Evolutionary conservation across 2,329 filamentous ascomycete genomes (phyloP), one percentile per base, ranked within the genome.

Genomic region (Fusarium sp.): DNA sequence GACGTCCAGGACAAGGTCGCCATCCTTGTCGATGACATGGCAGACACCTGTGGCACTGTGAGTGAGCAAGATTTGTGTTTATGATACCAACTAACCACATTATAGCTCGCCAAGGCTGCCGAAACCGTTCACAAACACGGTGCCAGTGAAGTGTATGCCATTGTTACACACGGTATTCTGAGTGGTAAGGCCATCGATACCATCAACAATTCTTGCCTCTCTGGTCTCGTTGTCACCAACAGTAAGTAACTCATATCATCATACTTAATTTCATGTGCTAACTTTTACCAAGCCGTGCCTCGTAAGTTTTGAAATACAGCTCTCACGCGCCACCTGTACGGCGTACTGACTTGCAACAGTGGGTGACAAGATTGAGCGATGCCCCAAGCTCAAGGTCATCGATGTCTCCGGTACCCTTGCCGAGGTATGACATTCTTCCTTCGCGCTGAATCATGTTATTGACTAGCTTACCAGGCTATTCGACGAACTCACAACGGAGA

Each of bases 1-100:
- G 94, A 97, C 71, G 96, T 98, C 46, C 87, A 89, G 71, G 92
- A 92, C 82, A 96, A 96, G 83, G 90, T 95, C 31, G 95, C 95
- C 63, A 97, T 99, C 76, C 89, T 99, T 49, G 95, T 99, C 54
- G 95, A 98, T 78, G 95, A 98, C 78, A 97, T 98, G 93, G 94
- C 94, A 33, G 95, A 98, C 78, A 97, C 95, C 6, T 97, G 94
- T 79, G 94, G 94, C 72, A 97, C 93, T 38, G 79, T 81, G 76
- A 56, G 77, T 40, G 26, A 26, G 18, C 8, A 12, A n/a, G 33
- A 13, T 18, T 16, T 12, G 8, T 42, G 7, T 28, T 11, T 18
- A 18, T 49, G 45, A 33, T 37, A 42, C 23, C 28, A 20, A 23
- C 66, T 73, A 68, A 73, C 37, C 16, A 26, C 10, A 23, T 20